phyloP scores from a whole-genome alignment of 2,329 filamentous ascomycete genomes.

The Fusarium sp. region DNA sequence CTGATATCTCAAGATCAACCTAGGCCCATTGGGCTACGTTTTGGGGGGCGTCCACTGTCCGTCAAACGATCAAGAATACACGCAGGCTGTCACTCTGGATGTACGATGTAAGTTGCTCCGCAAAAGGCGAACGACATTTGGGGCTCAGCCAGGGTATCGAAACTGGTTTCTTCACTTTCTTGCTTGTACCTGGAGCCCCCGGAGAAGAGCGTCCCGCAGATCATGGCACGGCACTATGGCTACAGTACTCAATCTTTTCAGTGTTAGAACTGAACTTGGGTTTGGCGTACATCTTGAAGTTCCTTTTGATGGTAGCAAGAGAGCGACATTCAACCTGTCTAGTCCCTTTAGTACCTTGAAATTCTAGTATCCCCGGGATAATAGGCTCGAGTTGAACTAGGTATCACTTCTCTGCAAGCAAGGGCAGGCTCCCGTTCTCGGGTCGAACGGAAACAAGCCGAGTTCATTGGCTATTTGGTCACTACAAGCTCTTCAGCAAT shows the following conservation, averaged over 20 bases:
- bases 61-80: not conserved
- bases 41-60: not conserved
- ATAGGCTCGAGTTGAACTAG: not conserved
- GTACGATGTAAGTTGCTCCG: not conserved
- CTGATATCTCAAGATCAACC: not conserved
- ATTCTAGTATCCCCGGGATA: too few relatives aligned
- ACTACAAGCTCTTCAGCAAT: not conserved
- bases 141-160: not conserved
- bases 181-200: not conserved
- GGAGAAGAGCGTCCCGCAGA: not conserved
- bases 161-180: too few relatives aligned
- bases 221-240: not conserved
- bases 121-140: not conserved
- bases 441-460: too few relatives aligned
- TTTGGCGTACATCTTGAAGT: not conserved
- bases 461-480: not conserved
- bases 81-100: not conserved
- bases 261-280: not conserved
- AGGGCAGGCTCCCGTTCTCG: not conserved
- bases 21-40: not conserved
- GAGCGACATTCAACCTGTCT: not conserved
- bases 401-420: not conserved
- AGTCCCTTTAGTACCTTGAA: not conserved
- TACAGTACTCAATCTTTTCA: not conserved
- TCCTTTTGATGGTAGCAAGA: not conserved